Percentiles rank a stretch among this genome's conserved stretches.
Conservation (phyloP, 208 protist genomes). For the Borovskyia barvae region DNA sequence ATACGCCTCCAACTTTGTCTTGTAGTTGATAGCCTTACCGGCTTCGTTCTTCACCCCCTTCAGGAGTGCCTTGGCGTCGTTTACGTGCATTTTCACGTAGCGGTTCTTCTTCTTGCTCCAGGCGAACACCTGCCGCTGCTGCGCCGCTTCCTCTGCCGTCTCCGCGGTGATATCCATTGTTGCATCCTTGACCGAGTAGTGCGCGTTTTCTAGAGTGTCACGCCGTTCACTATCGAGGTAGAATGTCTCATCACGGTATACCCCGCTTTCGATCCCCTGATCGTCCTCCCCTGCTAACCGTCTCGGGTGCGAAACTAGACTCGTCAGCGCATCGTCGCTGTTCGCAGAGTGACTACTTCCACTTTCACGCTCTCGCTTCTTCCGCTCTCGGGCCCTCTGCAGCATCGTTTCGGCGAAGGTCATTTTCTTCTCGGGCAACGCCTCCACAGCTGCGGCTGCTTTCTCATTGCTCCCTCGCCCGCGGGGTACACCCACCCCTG, state of each 20-base stretch:
- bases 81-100: constrained; percentile 90
- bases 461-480: neutral
- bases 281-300: constrained; percentile 7
- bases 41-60: constrained; percentile 91
- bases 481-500: neutral
- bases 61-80: constrained; percentile 86
- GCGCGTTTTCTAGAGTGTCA: constrained; percentile 69
- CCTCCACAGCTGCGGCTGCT: neutral
- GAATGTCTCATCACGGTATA: constrained; percentile 79
- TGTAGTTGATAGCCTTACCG: constrained; percentile 92
- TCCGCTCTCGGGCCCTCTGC: constrained; percentile 77
- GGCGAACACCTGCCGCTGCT: constrained; percentile 87
- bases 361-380: constrained; percentile 58
- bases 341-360: neutral
- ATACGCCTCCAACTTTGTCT: constrained; percentile 88
- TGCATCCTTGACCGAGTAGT: constrained; percentile 89
- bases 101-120: constrained; percentile 94
- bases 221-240: constrained; percentile 69
- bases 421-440: constrained; percentile 37
- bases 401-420: constrained; percentile 80
- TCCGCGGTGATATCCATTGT: constrained; percentile 88
- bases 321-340: constrained; percentile 29
- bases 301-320: constrained; percentile 23
- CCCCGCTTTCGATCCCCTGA: constrained; percentile 29
- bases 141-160: constrained; percentile 73